phyloP scores from a whole-genome alignment of 495 filamentous ascomycete genomes.

The Copromyces sp. region DNA sequence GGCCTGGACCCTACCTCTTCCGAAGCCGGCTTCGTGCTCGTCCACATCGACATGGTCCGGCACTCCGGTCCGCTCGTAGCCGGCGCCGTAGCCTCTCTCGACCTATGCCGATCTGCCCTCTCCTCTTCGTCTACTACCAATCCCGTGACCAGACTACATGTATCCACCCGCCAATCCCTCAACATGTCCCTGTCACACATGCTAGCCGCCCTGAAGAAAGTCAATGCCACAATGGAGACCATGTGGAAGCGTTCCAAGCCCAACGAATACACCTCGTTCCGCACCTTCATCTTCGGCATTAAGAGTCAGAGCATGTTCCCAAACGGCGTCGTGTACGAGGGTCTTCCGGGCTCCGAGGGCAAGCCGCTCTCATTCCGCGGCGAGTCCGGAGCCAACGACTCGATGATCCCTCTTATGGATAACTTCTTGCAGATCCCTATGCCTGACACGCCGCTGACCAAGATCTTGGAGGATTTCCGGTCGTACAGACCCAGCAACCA shows the following conservation, averaged over 20 bases:
- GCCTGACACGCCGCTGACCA: conserved; percentile 74
- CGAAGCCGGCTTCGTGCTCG: conserved; percentile 82
- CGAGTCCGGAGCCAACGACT: conserved; percentile 84
- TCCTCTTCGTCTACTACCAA: neutral
- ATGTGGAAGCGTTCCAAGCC: conserved; percentile 87
- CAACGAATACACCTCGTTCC: conserved; percentile 66
- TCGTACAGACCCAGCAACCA: conserved; percentile 78
- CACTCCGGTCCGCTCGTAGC: conserved; percentile 61
- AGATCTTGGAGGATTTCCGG: conserved; percentile 77
- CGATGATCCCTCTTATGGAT: conserved; percentile 76
- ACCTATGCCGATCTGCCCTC: conserved; percentile 38
- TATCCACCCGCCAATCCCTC: conserved; percentile 36
- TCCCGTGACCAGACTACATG: conserved; percentile 13
- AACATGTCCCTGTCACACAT: conserved; percentile 54
- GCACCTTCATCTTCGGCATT: conserved; percentile 92
- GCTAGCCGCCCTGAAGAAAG: conserved; percentile 51
- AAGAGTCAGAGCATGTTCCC: conserved; percentile 87
- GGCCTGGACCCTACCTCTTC: conserved; percentile 79
- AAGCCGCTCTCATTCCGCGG: conserved; percentile 68
- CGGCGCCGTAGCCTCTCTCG: conserved; percentile 54
- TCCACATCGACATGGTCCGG: conserved; percentile 76
- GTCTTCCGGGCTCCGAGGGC: conserved; percentile 54
- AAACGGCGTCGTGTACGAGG: conserved; percentile 77
- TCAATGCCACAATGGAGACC: conserved; percentile 71
- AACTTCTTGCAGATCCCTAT: conserved; percentile 71